These are phyloP conservation scores for Phlebiopsis flavidoalba DNA, from an alignment of 768 basidiomycete genomes.

Conservation along the genomic window DNA sequence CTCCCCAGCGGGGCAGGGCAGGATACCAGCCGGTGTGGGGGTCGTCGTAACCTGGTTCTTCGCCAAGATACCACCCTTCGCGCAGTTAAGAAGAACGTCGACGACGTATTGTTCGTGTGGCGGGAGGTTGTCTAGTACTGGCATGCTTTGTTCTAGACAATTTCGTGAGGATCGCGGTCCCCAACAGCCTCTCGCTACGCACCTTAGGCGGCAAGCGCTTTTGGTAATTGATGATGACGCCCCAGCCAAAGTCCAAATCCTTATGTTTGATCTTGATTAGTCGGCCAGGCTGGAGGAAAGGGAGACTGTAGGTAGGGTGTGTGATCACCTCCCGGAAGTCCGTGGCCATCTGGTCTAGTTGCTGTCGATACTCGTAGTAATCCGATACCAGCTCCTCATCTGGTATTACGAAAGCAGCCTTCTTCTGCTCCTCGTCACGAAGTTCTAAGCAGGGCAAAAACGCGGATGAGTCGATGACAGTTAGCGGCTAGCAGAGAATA, in stretches of 20 bases:
- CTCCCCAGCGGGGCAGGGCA: slow-evolving; percentile 65
- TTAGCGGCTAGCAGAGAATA: slow-evolving; percentile 8
- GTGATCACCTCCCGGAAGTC: slow-evolving; percentile 93
- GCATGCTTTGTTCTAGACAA: slow-evolving; percentile 57
- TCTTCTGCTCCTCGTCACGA: slow-evolving; percentile 61
- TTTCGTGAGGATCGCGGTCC: neutral
- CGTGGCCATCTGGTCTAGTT: slow-evolving; percentile 81
- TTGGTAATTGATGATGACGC: slow-evolving; percentile 86
- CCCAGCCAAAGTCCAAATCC: slow-evolving; percentile 94
- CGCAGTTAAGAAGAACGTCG: slow-evolving; percentile 85
- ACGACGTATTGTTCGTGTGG: slow-evolving; percentile 91
- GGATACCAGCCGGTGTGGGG: slow-evolving; percentile 62
- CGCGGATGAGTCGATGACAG: neutral
- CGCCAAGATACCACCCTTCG: slow-evolving; percentile 51
- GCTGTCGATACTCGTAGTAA: slow-evolving; percentile 91
- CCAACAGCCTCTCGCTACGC: slow-evolving; percentile 8
- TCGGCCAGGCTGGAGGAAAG: slow-evolving; percentile 89
- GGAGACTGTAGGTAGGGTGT: slow-evolving; percentile 91
- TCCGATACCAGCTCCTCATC: slow-evolving; percentile 81
- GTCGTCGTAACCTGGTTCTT: slow-evolving; percentile 53
- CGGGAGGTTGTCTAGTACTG: slow-evolving; percentile 62
- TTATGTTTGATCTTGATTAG: slow-evolving; percentile 88
- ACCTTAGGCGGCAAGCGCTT: slow-evolving; percentile 85
- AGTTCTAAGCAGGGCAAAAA: slow-evolving; percentile 61
- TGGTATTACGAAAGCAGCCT: slow-evolving; percentile 63